A percentile compares a stretch with the other conserved stretches of the same genome.
Conservation (phyloP, 1,284 basidiomycete species). For the Fistulinella cinereoalba region DNA sequence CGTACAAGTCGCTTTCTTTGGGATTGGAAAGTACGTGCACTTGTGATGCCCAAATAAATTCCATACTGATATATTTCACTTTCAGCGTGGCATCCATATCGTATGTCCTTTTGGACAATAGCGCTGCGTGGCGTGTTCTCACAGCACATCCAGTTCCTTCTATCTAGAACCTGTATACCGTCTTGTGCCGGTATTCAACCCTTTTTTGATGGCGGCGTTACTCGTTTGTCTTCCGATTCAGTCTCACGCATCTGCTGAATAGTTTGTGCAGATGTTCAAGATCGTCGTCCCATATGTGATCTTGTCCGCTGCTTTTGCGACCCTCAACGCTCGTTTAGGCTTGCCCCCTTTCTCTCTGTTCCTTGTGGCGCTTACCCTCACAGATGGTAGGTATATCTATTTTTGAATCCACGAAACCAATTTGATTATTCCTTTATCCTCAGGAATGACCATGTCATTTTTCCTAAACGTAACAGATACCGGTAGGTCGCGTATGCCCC, state of each 20-base stretch:
- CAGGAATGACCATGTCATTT: slow-evolving; percentile 79
- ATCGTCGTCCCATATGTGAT: slow-evolving; percentile 80
- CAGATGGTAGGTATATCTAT: slow-evolving; percentile 53
- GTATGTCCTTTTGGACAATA: slow-evolving; percentile 39
- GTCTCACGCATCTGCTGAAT: slow-evolving; percentile 2
- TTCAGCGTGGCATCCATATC: slow-evolving; percentile 83
- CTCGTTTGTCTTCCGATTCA: slow-evolving; percentile 44
- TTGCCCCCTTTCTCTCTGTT: slow-evolving; percentile 78
- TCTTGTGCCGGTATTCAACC: slow-evolving; percentile 82
- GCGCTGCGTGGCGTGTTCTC: not conserved
- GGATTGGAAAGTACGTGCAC: slow-evolving; percentile 75
- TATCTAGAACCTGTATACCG: slow-evolving; percentile 90
- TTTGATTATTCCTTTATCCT: slow-evolving; percentile 5
- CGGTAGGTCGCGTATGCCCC: slow-evolving; percentile 39
- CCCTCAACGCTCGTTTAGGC: slow-evolving; percentile 61
- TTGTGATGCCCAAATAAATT: not conserved
- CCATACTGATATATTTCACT: slow-evolving; percentile 5
- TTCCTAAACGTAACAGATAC: slow-evolving; percentile 83
- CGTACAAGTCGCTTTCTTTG: slow-evolving; percentile 87
- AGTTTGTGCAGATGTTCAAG: slow-evolving; percentile 65
- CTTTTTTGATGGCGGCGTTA: slow-evolving; percentile 79
- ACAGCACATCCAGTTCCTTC: slow-evolving; percentile 57
- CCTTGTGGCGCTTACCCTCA: slow-evolving; percentile 69
- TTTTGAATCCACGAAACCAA: not conserved
- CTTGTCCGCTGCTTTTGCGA: slow-evolving; percentile 64